Conservation (phyloP, 805 yeast genomes). For the Wickerhamiella nectarea region DNA sequence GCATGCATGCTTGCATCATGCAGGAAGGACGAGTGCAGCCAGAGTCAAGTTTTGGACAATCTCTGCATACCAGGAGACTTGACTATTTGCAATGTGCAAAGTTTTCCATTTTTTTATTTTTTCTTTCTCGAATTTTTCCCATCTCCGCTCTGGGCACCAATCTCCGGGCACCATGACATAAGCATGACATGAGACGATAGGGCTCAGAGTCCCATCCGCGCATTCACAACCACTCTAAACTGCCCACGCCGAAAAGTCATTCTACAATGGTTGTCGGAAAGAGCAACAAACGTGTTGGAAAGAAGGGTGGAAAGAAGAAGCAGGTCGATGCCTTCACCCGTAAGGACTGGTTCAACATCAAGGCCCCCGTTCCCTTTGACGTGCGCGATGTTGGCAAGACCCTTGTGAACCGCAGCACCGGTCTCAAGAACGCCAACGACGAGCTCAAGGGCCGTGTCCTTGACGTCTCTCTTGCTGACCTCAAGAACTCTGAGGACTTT, state of each 20-base stretch:
- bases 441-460: slow-evolving; percentile 96
- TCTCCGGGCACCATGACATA: no score
- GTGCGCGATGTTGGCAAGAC: slow-evolving; percentile 98
- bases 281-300: slow-evolving; percentile 66
- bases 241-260: slow-evolving; percentile 9
- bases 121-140: no score
- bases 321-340: slow-evolving; percentile 99
- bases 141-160: no score
- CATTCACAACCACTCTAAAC: slow-evolving; percentile 1
- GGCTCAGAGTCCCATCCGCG: not conserved
- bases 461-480: slow-evolving; percentile 91
- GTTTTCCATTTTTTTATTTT: no score
- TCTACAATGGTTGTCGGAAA: slow-evolving; percentile 64
- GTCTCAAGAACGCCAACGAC: slow-evolving; percentile 94
- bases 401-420: slow-evolving; percentile 94
- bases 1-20: no score
- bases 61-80: no score
- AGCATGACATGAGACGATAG: not conserved
- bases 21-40: no score
- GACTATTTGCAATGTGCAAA: no score
- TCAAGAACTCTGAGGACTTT: slow-evolving; percentile 98
- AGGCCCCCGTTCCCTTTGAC: slow-evolving; percentile 97
- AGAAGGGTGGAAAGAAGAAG: slow-evolving; percentile 98
- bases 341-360: slow-evolving; percentile 97
- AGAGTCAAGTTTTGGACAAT: no score